These are phyloP conservation scores for Rhododendron williamsianum DNA, from an alignment of 148 eudicot species.

Conservation along the genomic window DNA sequence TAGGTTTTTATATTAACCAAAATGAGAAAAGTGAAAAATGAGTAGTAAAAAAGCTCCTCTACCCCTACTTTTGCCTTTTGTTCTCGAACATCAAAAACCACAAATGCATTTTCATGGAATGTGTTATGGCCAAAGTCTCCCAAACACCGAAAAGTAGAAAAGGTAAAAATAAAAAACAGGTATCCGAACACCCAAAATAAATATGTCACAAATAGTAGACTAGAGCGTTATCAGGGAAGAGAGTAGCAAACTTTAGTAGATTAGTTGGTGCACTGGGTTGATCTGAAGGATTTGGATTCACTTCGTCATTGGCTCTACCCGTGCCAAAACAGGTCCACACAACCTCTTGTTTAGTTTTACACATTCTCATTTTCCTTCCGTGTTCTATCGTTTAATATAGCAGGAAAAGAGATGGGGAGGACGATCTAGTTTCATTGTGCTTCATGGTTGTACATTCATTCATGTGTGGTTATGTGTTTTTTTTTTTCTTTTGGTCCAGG, in stretches of 20 bases:
- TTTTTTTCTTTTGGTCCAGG: constrained; percentile 27
- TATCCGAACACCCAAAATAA: too few relatives aligned
- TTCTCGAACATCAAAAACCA: too few relatives aligned
- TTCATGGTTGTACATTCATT: constrained; percentile 2
- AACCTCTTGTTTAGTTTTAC: neutral
- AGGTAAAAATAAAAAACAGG: too few relatives aligned
- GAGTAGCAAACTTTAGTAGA: neutral
- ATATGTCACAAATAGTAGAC: neutral
- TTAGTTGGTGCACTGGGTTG: neutral
- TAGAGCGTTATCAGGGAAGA: neutral
- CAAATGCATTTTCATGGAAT: too few relatives aligned
- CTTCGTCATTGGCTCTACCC: neutral
- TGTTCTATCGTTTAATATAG: neutral
- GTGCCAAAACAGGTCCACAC: neutral
- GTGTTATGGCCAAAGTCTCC: too few relatives aligned
- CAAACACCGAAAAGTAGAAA: too few relatives aligned
- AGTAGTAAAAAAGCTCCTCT: too few relatives aligned
- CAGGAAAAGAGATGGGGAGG: neutral
- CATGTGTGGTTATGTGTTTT: neutral
- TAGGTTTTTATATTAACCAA: too few relatives aligned
- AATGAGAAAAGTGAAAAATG: too few relatives aligned
- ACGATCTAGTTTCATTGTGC: neutral
- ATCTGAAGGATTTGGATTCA: neutral
- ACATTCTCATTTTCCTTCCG: neutral
- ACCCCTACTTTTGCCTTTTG: too few relatives aligned